Percentiles rank a stretch among this genome's conserved stretches.
phyloP scores from a whole-genome alignment of 2,329 filamentous ascomycete species.

The Fusarium luffae region DNA sequence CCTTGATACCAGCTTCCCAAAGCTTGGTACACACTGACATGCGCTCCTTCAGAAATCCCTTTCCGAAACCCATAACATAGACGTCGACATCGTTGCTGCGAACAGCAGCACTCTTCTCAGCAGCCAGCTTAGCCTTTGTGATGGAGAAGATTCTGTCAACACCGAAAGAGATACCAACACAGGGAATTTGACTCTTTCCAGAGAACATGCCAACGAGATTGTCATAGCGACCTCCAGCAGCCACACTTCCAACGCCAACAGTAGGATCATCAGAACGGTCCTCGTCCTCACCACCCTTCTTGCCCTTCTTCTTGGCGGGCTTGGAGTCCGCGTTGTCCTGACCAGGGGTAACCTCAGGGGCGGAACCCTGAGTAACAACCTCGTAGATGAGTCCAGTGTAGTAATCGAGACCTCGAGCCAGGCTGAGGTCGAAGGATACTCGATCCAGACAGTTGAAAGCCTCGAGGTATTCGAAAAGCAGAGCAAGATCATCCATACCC shows the following conservation, averaged over 20 bases:
- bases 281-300: constrained; percentile 64
- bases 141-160: constrained; percentile 96
- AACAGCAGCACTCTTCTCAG: constrained; percentile 64
- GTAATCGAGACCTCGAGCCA: constrained; percentile 92
- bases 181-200: constrained; percentile 80
- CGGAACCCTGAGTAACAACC: constrained; percentile 84
- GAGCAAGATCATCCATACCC: constrained; percentile 82
- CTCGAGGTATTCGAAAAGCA: constrained; percentile 85
- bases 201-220: constrained; percentile 95
- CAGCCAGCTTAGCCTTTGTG: constrained; percentile 77
- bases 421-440: constrained; percentile 88
- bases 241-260: constrained; percentile 86
- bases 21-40: constrained; percentile 81
- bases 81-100: constrained; percentile 81
- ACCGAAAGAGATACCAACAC: constrained; percentile 80
- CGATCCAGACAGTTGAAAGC: constrained; percentile 77
- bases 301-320: constrained; percentile 62
- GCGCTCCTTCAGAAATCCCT: constrained; percentile 85
- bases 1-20: constrained; percentile 90
- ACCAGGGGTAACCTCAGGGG: constrained; percentile 58
- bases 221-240: constrained; percentile 91
- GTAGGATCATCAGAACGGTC: constrained; percentile 83
- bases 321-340: constrained; percentile 51
- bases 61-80: constrained; percentile 94
- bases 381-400: constrained; percentile 94